phyloP scores from a whole-genome alignment of 2,329 filamentous ascomycete genomes.

The Penicillium occitanis region DNA sequence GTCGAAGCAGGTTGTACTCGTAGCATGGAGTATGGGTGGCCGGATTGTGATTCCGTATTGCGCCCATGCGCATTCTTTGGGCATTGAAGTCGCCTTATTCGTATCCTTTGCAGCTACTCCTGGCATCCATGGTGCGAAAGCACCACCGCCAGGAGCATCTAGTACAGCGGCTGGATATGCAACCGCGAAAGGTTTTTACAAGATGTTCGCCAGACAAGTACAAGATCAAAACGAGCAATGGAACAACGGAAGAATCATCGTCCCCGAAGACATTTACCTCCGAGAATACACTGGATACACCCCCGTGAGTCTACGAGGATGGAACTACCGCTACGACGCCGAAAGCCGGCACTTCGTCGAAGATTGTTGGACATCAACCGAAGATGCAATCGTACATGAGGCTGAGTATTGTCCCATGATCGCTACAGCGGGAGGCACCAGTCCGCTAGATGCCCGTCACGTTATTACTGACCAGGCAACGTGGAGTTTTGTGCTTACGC shows the following conservation, averaged over 20 bases:
- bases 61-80: not conserved
- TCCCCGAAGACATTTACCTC: constrained; percentile 16
- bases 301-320: constrained; percentile 19
- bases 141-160: not conserved
- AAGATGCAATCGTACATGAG: constrained; percentile 17
- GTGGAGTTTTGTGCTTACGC: constrained; percentile 21
- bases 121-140: constrained; percentile 18
- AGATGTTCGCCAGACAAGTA: constrained; percentile 7
- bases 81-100: constrained; percentile 20
- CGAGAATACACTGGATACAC: constrained; percentile 21
- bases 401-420: constrained; percentile 20
- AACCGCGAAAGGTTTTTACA: not conserved
- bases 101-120: constrained; percentile 24
- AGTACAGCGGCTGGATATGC: constrained; percentile 15
- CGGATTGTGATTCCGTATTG: constrained; percentile 22
- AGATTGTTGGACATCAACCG: constrained; percentile 15
- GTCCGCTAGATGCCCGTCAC: constrained; percentile 21
- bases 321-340: constrained; percentile 9
- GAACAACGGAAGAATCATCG: constrained; percentile 13
- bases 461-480: constrained; percentile 21
- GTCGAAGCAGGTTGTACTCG: constrained; percentile 14
- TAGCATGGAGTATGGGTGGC: constrained; percentile 25
- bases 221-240: constrained; percentile 10
- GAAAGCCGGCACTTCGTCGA: constrained; percentile 4
- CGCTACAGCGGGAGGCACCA: constrained; percentile 17